Base-by-base conservation (phyloP, 75 land plant species). In the Cupressus sempervirens region DNA sequence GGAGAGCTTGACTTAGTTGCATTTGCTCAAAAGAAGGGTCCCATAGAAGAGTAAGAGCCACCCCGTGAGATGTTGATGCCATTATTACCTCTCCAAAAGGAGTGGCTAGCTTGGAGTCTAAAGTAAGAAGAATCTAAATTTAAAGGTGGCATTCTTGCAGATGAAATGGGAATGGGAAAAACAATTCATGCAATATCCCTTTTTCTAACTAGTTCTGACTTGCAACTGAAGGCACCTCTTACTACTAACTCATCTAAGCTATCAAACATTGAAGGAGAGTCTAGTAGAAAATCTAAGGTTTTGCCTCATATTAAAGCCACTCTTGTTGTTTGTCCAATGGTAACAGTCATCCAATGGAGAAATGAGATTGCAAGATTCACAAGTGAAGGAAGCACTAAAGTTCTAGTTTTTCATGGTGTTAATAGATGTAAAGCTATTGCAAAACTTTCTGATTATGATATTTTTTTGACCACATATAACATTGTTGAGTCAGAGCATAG, bases 111-210 rank as follows among this genome's bases (percentile, higher is more conserved):
- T 26, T 97, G 99, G 99, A 93, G 98, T 83, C 30, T 95, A 85
- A 90, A 92, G 81, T 94, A 94, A 87, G 99, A 97, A 86, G 86
- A 83, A 0, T 94, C 94, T n/a, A 77, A 83, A 41, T 67, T 58
- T 12, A 88, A 82, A 82, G 99, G 98, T 11, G 99, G 99, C 26
- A 95, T 97, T 74, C 91, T 97, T 46, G 99, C 96, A n/a, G 99
- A 97, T 92, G 99, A 95, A 84, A 97, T 97, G 98, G 99, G 99
- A 5, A 97, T 95, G 99, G 99, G 99, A 32, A 97, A 97, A 88
- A 97, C 99, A 32, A 91, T 95, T 35, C 99, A 95, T 68, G 97
- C 97, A 23, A 97, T 97, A 45, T 90, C 98, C 0, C 96, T 97
- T 48, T 91, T 97, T 68, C 91, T 95, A 46, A 81, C 94, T 30